Conservation (phyloP, 352 stramenopile species). For the Aphanomyces astaci region DNA sequence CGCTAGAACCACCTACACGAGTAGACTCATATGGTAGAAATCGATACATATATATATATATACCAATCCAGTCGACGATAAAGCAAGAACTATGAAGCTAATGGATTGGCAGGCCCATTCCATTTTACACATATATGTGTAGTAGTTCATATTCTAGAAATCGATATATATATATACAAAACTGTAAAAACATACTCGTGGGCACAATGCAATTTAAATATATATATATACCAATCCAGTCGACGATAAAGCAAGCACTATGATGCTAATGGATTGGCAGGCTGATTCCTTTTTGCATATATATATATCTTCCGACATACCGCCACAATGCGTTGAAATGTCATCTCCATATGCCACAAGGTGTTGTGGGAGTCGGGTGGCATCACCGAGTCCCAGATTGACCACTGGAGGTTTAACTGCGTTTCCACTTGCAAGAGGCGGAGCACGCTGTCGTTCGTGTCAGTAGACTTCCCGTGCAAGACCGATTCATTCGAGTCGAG, state of each 20-base stretch:
- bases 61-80: no score
- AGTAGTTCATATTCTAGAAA: no score
- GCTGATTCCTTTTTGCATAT: background rate
- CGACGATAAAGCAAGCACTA: no score
- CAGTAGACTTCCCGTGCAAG: background rate
- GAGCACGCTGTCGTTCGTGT: background rate
- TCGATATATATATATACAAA: no score
- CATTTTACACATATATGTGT: no score
- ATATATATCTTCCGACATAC: background rate
- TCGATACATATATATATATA: no score
- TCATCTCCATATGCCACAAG: background rate
- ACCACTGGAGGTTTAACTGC: constrained; percentile 4
- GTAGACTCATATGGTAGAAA: background rate
- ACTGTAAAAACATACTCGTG: no score
- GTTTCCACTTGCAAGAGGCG: background rate
- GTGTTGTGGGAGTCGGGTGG: background rate
- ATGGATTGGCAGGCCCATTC: no score
- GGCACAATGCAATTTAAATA: no score
- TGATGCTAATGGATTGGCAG: no score
- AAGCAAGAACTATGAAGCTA: no score
- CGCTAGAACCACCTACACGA: background rate
- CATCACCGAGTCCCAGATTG: constrained; percentile 7
- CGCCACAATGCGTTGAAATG: background rate
- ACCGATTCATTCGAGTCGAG: constrained; percentile 6
- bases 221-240: no score